Base-by-base conservation (phyloP, 495 filamentous ascomycete species). In the Aspergillus funiculosus region DNA sequence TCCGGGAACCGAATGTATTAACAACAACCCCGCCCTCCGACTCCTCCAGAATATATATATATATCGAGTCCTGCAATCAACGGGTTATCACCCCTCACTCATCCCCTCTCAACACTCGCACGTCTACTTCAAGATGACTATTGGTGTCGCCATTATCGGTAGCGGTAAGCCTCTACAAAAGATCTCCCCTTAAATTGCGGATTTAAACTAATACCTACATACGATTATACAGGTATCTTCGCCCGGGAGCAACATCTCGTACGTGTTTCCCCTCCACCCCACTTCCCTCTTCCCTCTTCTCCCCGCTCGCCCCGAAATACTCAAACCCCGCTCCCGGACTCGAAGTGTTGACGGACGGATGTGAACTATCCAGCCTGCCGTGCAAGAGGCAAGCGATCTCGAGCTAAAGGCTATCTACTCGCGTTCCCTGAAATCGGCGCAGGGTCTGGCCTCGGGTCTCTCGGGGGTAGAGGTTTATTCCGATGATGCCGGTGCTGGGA, bases 121-220 rank as follows among this genome's bases (percentile, higher is more conserved):
- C 14, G 20, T 28, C 17, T 7, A 8, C 17, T 34, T 19, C 20
- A 60, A 29, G 26, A 68, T 69, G 64, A 9, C 59, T 14, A 54
- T 79, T 42, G 80, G 81, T 21, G 67, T 86, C 17, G 83, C 83
- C 10, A 75, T 86, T n/a, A 74, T 86, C 29, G 83, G 82, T 20
- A 78, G 78, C 51, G 83, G 83, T 59, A 72, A 69, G 56, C 17
- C 13, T 48, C 29, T 63, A 68, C 38, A 55, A 69, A 41, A n/a
- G n/a, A 31, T 39, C n/a, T 25, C 26, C 6, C 25, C 11, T 11
- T 24, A 1, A 7, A 35, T 4, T 6, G 7, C 11, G 22, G 6
- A 27, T 17, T 11, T 7, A 21, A 36, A 50, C 51, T 42, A 52
- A 43, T 45, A 39, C 9, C 17, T 37, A 25, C 13, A 15, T 36